phyloP scores from a whole-genome alignment of 2,329 filamentous ascomycete genomes.

The Colletotrichum kahawae region DNA sequence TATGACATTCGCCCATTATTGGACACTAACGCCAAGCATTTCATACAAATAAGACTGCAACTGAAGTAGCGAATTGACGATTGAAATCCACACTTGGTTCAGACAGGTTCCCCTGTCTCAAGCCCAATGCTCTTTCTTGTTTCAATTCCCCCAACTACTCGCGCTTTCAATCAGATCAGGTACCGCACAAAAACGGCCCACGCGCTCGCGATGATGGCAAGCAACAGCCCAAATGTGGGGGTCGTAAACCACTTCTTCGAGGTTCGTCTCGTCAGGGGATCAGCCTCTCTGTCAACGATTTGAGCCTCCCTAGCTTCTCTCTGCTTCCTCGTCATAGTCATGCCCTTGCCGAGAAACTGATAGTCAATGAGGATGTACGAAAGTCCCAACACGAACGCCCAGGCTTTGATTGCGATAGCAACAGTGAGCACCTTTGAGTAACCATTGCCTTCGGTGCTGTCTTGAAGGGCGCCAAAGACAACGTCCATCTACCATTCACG shows the following conservation, averaged over 20 bases:
- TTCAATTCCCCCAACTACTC: neutral
- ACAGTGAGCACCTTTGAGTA: constrained; percentile 24
- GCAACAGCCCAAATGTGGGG: constrained; percentile 13
- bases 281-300: constrained; percentile 19
- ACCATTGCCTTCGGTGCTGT: constrained; percentile 23
- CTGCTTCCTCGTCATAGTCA: constrained; percentile 25
- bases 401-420: constrained; percentile 24
- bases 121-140: neutral
- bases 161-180: neutral
- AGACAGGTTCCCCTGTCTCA: neutral
- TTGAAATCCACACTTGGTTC: neutral
- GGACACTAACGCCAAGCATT: neutral
- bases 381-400: constrained; percentile 22
- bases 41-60: neutral
- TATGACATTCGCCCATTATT: neutral
- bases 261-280: constrained; percentile 24
- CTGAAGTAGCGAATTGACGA: neutral
- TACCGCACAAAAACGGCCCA: constrained; percentile 27
- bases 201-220: constrained; percentile 21
- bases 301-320: constrained; percentile 21
- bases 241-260: constrained; percentile 15
- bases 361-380: constrained; percentile 26
- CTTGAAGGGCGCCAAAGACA: constrained; percentile 27
- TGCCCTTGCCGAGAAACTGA: constrained; percentile 23
- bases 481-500: constrained; percentile 25